Evolutionary conservation across 164 flowering plant genomes (phyloP).

Genomic region (Annona squamosa): DNA sequence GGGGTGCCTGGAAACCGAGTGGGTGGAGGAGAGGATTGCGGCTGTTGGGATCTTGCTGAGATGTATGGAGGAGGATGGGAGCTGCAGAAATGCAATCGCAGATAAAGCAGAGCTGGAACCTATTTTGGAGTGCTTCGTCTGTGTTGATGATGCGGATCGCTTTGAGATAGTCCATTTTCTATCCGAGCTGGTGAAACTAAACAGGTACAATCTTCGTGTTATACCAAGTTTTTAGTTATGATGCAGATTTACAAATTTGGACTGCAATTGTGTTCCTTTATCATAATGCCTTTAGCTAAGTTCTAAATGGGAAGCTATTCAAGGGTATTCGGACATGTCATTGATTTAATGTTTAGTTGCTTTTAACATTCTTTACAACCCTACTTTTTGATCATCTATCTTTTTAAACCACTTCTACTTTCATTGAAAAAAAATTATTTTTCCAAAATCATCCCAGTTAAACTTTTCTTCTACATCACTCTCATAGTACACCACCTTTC

Average conservation of each 20-base stretch:
- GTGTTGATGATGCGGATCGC: slow-evolving; percentile 42
- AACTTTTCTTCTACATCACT: too few species aligned
- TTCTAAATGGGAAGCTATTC: too few species aligned
- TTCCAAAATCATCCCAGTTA: too few species aligned
- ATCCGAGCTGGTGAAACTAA: slow-evolving; percentile 53
- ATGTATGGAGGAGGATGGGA: slow-evolving; percentile 62
- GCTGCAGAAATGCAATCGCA: slow-evolving; percentile 56
- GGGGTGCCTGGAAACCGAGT: slow-evolving; percentile 42
- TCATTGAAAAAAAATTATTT: too few species aligned
- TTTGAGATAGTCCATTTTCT: slow-evolving; percentile 55
- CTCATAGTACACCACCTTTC: background rate
- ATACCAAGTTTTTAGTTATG: background rate
- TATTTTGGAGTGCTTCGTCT: slow-evolving; percentile 48
- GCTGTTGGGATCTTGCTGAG: slow-evolving; percentile 53
- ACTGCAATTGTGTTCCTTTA: background rate
- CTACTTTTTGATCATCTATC: too few species aligned
- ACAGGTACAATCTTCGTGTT: slow-evolving; percentile 31
- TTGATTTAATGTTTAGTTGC: too few species aligned
- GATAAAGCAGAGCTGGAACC: slow-evolving; percentile 54
- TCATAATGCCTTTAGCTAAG: too few species aligned
- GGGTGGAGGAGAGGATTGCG: slow-evolving; percentile 51
- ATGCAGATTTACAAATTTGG: background rate
- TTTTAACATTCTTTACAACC: too few species aligned
- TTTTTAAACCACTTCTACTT: too few species aligned
- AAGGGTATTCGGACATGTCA: too few species aligned